phyloP scores from a whole-genome alignment of 2,329 filamentous ascomycete species.

The Claviceps arundinis region DNA sequence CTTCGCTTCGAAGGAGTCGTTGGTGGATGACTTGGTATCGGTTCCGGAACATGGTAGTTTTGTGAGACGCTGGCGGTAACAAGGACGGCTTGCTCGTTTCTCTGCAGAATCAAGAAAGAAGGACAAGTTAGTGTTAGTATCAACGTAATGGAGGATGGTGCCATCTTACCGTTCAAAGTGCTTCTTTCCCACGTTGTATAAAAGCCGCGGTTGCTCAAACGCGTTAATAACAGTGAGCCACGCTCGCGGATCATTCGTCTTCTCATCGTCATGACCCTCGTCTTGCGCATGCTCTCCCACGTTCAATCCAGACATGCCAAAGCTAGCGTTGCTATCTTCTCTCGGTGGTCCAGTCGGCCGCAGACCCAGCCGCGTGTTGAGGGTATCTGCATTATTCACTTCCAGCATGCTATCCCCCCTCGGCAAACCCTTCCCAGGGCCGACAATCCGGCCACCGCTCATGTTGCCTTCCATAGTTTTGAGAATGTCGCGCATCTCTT shows the following conservation, averaged over 20 bases:
- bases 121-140: background rate
- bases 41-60: constrained; percentile 77
- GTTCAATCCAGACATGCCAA: constrained; percentile 42
- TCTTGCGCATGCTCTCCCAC: constrained; percentile 40
- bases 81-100: constrained; percentile 52
- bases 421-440: constrained; percentile 34
- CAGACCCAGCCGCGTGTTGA: constrained; percentile 43
- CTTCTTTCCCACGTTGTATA: constrained; percentile 70
- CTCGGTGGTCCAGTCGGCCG: constrained; percentile 31
- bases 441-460: constrained; percentile 63
- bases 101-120: constrained; percentile 21
- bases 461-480: constrained; percentile 78
- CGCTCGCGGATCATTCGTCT: constrained; percentile 54
- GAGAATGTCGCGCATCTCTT: constrained; percentile 68
- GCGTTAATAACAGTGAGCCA: constrained; percentile 79
- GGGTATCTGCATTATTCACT: constrained; percentile 35
- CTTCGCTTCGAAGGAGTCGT: constrained; percentile 79
- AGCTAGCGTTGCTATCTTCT: constrained; percentile 53
- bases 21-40: constrained; percentile 88
- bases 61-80: constrained; percentile 65
- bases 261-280: constrained; percentile 28
- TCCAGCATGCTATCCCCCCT: constrained; percentile 51
- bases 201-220: constrained; percentile 69
- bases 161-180: constrained; percentile 64
- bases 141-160: no score